These are phyloP conservation scores for Prosopis cineraria DNA, from an alignment of 306 rosid genomes.

Conservation along the genomic window DNA sequence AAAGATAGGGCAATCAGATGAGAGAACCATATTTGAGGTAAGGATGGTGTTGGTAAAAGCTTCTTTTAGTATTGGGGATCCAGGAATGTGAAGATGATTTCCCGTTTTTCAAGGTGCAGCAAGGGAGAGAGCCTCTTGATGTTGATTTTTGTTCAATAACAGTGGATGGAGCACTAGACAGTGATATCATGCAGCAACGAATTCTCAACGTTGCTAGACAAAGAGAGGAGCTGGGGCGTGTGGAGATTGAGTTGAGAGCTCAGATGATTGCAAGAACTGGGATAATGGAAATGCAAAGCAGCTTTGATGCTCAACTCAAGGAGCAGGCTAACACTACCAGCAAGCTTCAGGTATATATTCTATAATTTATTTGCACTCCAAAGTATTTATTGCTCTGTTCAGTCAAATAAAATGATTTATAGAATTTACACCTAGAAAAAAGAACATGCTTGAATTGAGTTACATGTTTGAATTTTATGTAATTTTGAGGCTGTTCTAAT, in stretches of 20 bases:
- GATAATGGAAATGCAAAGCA: slow-evolving; percentile 68
- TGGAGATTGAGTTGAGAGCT: slow-evolving; percentile 83
- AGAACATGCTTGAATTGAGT: slow-evolving; percentile 8
- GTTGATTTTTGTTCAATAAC: slow-evolving; percentile 84
- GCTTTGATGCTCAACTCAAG: slow-evolving; percentile 80
- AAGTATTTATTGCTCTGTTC: background rate
- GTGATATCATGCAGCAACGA: slow-evolving; percentile 72
- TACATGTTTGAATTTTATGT: slow-evolving; percentile 11
- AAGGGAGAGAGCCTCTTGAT: slow-evolving; percentile 90
- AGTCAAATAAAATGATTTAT: background rate
- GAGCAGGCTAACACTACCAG: slow-evolving; percentile 65
- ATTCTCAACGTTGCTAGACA: slow-evolving; percentile 68
- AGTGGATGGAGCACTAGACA: slow-evolving; percentile 68
- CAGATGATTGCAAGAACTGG: slow-evolving; percentile 85
- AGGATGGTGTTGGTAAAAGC: slow-evolving; percentile 44
- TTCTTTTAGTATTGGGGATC: slow-evolving; percentile 32
- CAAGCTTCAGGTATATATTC: slow-evolving; percentile 71
- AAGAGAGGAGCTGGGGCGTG: slow-evolving; percentile 73
- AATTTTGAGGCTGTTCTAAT: slow-evolving; percentile 29
- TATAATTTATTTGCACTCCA: background rate
- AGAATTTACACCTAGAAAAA: background rate
- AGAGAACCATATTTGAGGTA: slow-evolving; percentile 95
- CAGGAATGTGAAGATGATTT: slow-evolving; percentile 51
- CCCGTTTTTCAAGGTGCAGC: slow-evolving; percentile 88
- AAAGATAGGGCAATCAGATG: slow-evolving; percentile 79